phyloP scores from a whole-genome alignment of 768 basidiomycete species.

The Boletus pseudopeckii region DNA sequence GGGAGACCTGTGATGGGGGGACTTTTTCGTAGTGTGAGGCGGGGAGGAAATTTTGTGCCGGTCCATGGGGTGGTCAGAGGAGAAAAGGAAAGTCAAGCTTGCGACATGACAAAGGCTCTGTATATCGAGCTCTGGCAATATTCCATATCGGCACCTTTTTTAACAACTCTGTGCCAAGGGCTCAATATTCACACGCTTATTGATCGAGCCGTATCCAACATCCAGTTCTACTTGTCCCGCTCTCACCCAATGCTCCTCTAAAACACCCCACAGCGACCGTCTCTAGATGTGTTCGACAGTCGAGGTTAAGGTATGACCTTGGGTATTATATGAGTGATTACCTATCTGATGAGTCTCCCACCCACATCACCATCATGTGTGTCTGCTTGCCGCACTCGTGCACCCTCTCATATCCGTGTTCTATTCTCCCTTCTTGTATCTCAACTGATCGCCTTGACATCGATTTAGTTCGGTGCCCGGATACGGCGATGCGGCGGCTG shows the following conservation, averaged over 20 bases:
- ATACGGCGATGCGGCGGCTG: slow-evolving; percentile 12
- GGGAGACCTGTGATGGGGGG: slow-evolving; percentile 5
- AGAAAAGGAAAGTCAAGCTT: slow-evolving; percentile 33
- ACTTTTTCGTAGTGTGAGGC: slow-evolving; percentile 11
- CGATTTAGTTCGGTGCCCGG: not conserved
- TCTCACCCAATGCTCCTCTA: not conserved
- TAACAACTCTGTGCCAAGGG: slow-evolving; percentile 30
- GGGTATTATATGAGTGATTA: no score
- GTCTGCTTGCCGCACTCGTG: slow-evolving; percentile 2
- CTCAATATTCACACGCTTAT: slow-evolving; percentile 29
- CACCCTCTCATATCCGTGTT: slow-evolving; percentile 18
- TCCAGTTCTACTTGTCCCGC: not conserved
- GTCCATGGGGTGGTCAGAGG: slow-evolving; percentile 28
- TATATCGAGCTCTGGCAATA: slow-evolving; percentile 39
- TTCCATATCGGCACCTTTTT: slow-evolving; percentile 39
- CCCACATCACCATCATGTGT: not conserved
- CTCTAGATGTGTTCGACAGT: not conserved
- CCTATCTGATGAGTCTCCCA: no score
- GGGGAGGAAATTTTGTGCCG: slow-evolving; percentile 13
- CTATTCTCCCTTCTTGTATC: not conserved
- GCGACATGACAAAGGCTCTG: slow-evolving; percentile 39
- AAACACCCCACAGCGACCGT: not conserved
- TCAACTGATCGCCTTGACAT: not conserved
- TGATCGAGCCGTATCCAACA: slow-evolving; percentile 1
- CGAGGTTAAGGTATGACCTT: no score